phyloP scores from a whole-genome alignment of 306 rosid genomes.

The Vigna unguiculata region DNA sequence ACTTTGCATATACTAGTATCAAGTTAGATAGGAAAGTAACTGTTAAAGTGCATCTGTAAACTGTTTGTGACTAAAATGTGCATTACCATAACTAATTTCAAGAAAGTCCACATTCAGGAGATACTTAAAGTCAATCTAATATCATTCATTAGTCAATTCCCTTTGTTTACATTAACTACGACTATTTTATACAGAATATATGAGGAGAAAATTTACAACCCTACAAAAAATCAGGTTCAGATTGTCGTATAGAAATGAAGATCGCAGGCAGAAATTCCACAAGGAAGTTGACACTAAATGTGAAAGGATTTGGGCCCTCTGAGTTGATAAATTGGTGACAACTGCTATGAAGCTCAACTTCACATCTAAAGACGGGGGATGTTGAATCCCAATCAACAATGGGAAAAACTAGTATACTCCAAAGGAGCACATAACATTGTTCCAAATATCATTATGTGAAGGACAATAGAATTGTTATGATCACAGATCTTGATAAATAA shows the following conservation, averaged over 20 bases:
- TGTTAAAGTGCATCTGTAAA: neutral
- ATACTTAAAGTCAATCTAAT: conserved; percentile 1
- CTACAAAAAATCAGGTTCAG: neutral
- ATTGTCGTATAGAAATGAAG: neutral
- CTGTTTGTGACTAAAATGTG: neutral
- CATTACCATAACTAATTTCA: conserved; percentile 18
- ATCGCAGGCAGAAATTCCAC: conserved; percentile 9
- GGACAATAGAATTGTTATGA: neutral
- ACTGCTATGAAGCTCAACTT: conserved; percentile 21
- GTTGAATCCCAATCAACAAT: conserved; percentile 7
- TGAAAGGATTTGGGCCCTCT: neutral
- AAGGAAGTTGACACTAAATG: neutral
- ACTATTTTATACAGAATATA: neutral
- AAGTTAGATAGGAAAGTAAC: conserved; percentile 36
- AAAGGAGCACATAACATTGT: neutral
- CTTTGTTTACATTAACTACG: neutral
- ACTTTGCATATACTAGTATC: neutral
- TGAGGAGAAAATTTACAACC: conserved; percentile 12
- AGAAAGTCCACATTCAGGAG: neutral
- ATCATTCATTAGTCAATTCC: neutral
- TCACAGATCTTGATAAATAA: no score
- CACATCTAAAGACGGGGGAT: neutral
- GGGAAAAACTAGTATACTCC: neutral
- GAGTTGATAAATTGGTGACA: conserved; percentile 28
- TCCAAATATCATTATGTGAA: neutral